Evolutionary conservation across 2,329 filamentous ascomycete genomes (phyloP).

Genomic region (Alternaria dauci): DNA sequence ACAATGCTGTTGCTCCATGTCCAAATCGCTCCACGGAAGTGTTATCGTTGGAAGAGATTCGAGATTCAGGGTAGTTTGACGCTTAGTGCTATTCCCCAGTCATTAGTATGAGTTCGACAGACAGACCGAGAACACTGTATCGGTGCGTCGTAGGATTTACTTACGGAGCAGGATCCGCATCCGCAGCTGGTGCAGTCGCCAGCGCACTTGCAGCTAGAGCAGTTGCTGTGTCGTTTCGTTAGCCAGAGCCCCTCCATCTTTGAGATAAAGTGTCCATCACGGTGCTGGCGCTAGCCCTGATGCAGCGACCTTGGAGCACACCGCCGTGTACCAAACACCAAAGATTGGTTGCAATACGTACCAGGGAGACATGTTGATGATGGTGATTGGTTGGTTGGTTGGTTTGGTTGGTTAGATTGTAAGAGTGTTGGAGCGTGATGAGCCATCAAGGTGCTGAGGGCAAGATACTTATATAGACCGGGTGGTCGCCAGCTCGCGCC

Average conservation of each 20-base stretch:
- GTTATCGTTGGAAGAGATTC: background rate
- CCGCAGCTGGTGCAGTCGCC: slow-evolving; percentile 45
- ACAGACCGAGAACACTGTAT: background rate
- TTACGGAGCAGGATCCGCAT: slow-evolving; percentile 41
- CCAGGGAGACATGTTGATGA: slow-evolving; percentile 37
- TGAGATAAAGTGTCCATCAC: slow-evolving; percentile 25
- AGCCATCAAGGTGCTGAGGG: slow-evolving; percentile 37
- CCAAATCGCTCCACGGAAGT: slow-evolving; percentile 1
- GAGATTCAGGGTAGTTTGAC: slow-evolving; percentile 3
- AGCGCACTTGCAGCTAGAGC: slow-evolving; percentile 41
- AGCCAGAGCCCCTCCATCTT: slow-evolving; percentile 8
- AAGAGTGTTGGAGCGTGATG: slow-evolving; percentile 16
- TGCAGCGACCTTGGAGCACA: background rate
- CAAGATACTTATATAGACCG: slow-evolving; percentile 26
- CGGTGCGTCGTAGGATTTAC: slow-evolving; percentile 1
- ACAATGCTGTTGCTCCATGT: background rate
- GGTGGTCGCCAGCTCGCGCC: background rate
- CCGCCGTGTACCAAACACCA: background rate
- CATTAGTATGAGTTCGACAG: too few species aligned
- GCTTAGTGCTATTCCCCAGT: slow-evolving; percentile 19
- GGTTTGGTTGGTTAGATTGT: slow-evolving; percentile 10
- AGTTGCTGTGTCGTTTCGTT: slow-evolving; percentile 24
- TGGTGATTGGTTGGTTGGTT: slow-evolving; percentile 19
- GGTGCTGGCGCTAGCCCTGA: slow-evolving; percentile 24
- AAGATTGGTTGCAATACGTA: slow-evolving; percentile 17